Evolutionary conservation across 1,284 basidiomycete genomes (phyloP).

Genomic region (Puccinia hordei): DNA sequence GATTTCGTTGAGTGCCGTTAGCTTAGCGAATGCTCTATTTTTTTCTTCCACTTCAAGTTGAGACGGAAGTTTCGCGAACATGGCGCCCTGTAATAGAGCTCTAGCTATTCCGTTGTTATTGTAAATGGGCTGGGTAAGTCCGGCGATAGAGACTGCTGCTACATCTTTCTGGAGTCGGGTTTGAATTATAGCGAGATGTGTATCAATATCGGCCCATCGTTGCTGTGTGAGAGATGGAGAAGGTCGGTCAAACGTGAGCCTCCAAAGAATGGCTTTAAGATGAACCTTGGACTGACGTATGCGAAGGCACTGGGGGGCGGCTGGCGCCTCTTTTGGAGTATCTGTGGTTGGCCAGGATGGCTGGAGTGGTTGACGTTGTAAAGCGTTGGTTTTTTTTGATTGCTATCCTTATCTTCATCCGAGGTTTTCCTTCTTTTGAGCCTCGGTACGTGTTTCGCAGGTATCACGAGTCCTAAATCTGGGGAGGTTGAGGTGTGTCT

Average conservation of each 20-base stretch:
- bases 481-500: not conserved
- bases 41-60: not conserved
- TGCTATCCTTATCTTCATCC: not conserved
- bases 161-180: constrained; percentile 6
- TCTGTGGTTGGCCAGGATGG: not conserved
- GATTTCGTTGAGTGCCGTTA: constrained; percentile 6
- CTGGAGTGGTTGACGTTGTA: not conserved
- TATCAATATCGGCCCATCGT: constrained; percentile 22
- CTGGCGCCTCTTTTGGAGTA: not conserved
- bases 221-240: not conserved
- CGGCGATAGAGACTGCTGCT: not conserved
- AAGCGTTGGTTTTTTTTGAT: not conserved
- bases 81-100: not conserved
- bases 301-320: not conserved
- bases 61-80: constrained; percentile 9
- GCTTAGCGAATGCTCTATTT: constrained; percentile 6
- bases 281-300: not conserved
- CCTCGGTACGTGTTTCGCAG: not conserved
- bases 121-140: constrained; percentile 11
- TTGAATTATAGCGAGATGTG: constrained; percentile 15
- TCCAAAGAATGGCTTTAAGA: not conserved
- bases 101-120: constrained; percentile 16
- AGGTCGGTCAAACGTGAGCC: not conserved
- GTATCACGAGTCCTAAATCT: not conserved
- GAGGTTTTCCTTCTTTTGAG: not conserved